Evolutionary conservation across 352 stramenopile species (phyloP).

Genomic region (Phytophthora pluvialis): DNA sequence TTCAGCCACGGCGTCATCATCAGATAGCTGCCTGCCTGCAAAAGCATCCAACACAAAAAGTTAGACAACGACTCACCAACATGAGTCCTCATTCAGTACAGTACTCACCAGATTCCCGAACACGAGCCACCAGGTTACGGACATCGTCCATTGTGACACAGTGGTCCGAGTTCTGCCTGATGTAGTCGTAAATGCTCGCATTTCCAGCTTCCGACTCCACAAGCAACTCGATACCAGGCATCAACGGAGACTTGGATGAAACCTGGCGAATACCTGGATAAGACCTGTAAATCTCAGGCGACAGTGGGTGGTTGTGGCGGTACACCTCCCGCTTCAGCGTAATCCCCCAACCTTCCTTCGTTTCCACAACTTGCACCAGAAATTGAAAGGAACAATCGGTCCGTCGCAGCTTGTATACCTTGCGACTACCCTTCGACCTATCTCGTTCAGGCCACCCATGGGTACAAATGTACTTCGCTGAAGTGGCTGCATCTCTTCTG

Average conservation of each 20-base stretch:
- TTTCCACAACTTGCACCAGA: slow-evolving; percentile 4
- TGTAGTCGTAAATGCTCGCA: slow-evolving; percentile 15
- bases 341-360: slow-evolving; percentile 8
- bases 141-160: slow-evolving; percentile 15
- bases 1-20: slow-evolving; percentile 10
- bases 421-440: neutral
- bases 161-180: slow-evolving; percentile 11
- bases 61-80: too few species aligned
- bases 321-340: slow-evolving; percentile 8
- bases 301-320: slow-evolving; percentile 6
- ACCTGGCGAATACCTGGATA: slow-evolving; percentile 30
- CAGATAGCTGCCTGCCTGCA: slow-evolving; percentile 1
- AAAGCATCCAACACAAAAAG: too few species aligned
- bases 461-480: slow-evolving; percentile 21
- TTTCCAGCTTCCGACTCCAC: slow-evolving; percentile 4
- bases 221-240: slow-evolving; percentile 10
- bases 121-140: neutral
- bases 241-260: slow-evolving; percentile 4
- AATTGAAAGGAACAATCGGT: slow-evolving; percentile 16
- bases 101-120: too few species aligned
- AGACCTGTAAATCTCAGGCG: slow-evolving; percentile 10
- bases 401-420: neutral
- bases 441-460: slow-evolving; percentile 5
- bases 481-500: neutral
- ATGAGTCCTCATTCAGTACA: too few species aligned